Conservation (phyloP, 306 rosid species). For the Amphicarpaea edgeworthii region DNA sequence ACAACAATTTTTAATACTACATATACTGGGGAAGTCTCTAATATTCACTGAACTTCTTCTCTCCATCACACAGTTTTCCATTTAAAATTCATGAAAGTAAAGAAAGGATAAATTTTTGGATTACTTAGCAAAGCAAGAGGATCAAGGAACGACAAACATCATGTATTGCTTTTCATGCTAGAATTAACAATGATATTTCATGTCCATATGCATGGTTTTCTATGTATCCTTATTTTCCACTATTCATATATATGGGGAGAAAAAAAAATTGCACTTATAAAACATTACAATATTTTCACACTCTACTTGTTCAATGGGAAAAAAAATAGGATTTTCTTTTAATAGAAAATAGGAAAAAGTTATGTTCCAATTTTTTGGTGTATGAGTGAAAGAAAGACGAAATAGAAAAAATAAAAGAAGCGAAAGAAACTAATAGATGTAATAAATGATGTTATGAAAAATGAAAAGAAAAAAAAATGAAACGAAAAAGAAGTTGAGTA, state of each 20-base stretch:
- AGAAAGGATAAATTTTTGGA: neutral
- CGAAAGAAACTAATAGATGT: no score
- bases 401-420: neutral
- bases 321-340: neutral
- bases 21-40: neutral
- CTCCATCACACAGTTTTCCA: neutral
- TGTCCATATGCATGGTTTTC: conserved; percentile 22
- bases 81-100: neutral
- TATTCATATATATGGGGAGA: neutral
- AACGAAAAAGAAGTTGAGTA: no score
- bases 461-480: no score
- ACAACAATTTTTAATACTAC: neutral
- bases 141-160: conserved; percentile 24
- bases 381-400: neutral
- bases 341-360: no score
- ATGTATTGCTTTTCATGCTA: conserved; percentile 56
- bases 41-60: neutral
- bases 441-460: no score
- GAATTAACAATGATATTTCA: conserved; percentile 33
- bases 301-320: neutral
- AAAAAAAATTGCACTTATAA: neutral
- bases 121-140: conserved; percentile 44
- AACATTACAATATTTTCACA: conserved; percentile 3
- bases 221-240: neutral
- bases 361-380: neutral